phyloP scores from a whole-genome alignment of 768 basidiomycete species.

The Roridomyces roridus region DNA sequence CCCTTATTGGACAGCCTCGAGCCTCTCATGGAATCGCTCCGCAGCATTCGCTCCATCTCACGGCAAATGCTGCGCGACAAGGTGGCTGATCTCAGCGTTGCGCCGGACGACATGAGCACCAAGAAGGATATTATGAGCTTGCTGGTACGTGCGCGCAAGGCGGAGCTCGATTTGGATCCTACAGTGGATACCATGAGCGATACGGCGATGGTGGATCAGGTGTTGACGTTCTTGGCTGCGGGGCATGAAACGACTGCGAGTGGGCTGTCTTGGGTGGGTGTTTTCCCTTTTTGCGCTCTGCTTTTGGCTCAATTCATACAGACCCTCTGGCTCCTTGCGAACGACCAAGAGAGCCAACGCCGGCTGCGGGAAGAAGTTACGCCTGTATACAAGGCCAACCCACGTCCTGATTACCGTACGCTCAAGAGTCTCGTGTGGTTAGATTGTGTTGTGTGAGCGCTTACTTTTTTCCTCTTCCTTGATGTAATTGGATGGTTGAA shows the following conservation, averaged over 20 bases:
- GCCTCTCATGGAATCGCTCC: slow-evolving; percentile 44
- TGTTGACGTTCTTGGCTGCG: slow-evolving; percentile 59
- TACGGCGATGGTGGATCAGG: slow-evolving; percentile 58
- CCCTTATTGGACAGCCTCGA: neutral
- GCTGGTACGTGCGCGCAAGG: slow-evolving; percentile 48
- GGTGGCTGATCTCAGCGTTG: slow-evolving; percentile 39
- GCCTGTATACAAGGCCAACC: slow-evolving; percentile 39
- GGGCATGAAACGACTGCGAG: slow-evolving; percentile 49
- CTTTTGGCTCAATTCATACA: slow-evolving; percentile 24
- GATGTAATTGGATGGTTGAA: neutral
- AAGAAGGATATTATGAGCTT: slow-evolving; percentile 59
- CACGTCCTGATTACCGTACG: slow-evolving; percentile 43
- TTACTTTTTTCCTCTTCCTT: neutral
- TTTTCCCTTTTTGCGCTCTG: neutral
- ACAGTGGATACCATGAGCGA: slow-evolving; percentile 42
- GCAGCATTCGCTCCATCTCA: slow-evolving; percentile 47
- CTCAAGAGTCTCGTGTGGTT: slow-evolving; percentile 46
- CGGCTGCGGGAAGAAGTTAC: slow-evolving; percentile 60
- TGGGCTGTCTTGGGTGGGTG: slow-evolving; percentile 53
- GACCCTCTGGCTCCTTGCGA: slow-evolving; percentile 62
- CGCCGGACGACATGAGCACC: slow-evolving; percentile 40
- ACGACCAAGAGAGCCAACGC: slow-evolving; percentile 53
- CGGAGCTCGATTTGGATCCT: slow-evolving; percentile 38
- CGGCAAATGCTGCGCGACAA: slow-evolving; percentile 47
- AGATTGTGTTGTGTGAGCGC: slow-evolving; percentile 45